Percentiles rank a stretch among this genome's conserved stretches.
Evolutionary conservation across 169 alveolate genomes (phyloP).

Genomic region (Fabrea salina): DNA sequence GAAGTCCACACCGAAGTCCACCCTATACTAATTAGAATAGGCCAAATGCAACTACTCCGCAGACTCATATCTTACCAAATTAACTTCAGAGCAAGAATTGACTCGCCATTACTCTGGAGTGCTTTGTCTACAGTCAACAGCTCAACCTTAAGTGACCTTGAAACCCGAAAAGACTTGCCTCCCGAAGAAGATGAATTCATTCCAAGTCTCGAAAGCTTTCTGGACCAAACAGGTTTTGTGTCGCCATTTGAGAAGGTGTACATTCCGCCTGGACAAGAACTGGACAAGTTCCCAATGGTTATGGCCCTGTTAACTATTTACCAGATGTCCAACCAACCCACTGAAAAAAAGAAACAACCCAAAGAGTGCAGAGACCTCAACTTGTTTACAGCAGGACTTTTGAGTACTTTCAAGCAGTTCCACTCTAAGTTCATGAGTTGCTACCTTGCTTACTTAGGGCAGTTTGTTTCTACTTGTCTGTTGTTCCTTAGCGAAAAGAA

Average conservation of each 20-base stretch:
- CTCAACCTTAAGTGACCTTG: slow-evolving; percentile 36
- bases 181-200: neutral
- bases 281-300: slow-evolving; percentile 41
- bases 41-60: slow-evolving; percentile 41
- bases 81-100: slow-evolving; percentile 46
- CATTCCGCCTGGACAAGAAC: slow-evolving; percentile 34
- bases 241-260: slow-evolving; percentile 49
- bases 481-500: neutral
- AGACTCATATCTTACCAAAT: slow-evolving; percentile 38
- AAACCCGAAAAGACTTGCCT: neutral
- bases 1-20: neutral
- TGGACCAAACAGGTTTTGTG: slow-evolving; percentile 41
- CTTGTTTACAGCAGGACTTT: slow-evolving; percentile 41
- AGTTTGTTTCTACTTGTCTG: slow-evolving; percentile 25
- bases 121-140: slow-evolving; percentile 39
- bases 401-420: slow-evolving; percentile 51
- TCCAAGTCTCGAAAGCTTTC: neutral
- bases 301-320: slow-evolving; percentile 37
- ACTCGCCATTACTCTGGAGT: slow-evolving; percentile 38
- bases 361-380: slow-evolving; percentile 43
- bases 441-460: slow-evolving; percentile 30
- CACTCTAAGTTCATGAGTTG: slow-evolving; percentile 39
- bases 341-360: slow-evolving; percentile 34
- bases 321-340: slow-evolving; percentile 24
- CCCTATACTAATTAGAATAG: slow-evolving; percentile 19